Conservation (phyloP, 1,284 basidiomycete species). For the Tranzscheliella williamsii region DNA sequence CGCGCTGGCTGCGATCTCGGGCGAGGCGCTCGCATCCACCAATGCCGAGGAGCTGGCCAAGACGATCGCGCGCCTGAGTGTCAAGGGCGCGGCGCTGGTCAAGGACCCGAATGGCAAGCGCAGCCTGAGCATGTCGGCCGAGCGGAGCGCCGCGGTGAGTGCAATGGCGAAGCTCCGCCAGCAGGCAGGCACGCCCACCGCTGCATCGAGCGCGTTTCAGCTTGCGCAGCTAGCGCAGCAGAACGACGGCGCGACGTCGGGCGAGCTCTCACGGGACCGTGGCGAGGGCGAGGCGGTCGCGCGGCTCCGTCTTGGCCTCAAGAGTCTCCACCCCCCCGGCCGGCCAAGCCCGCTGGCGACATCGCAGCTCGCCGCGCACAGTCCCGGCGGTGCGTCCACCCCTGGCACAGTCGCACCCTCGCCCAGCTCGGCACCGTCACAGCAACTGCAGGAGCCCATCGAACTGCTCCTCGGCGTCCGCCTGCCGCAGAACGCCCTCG, state of each 20-base stretch:
- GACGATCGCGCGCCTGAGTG: constrained; percentile 45
- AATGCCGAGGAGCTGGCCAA: constrained; percentile 44
- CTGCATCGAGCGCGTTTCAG: too few relatives aligned
- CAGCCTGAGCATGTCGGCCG: constrained; percentile 22
- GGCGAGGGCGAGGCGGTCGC: neutral
- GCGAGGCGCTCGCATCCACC: constrained; percentile 6
- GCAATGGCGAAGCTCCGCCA: constrained; percentile 35
- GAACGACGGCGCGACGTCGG: too few relatives aligned
- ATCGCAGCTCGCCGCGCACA: constrained; percentile 1
- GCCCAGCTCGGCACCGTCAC: neutral
- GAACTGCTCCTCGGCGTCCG: constrained; percentile 9
- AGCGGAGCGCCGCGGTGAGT: constrained; percentile 24
- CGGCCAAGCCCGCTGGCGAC: constrained; percentile 4
- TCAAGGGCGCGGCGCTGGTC: constrained; percentile 36
- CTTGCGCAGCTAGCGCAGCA: too few relatives aligned
- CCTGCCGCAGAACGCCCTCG: constrained; percentile 3
- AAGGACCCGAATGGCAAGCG: constrained; percentile 9
- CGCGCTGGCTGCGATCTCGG: neutral
- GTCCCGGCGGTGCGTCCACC: neutral
- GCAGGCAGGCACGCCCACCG: constrained; percentile 6
- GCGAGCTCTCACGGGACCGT: neutral
- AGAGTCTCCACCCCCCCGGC: neutral
- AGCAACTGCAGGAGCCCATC: neutral
- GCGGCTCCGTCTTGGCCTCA: neutral
- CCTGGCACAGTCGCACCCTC: neutral